A percentile compares a stretch with the other conserved stretches of the same genome.
Evolutionary conservation across 257 asterid species (phyloP).

Genomic region (Penstemon newberryi): DNA sequence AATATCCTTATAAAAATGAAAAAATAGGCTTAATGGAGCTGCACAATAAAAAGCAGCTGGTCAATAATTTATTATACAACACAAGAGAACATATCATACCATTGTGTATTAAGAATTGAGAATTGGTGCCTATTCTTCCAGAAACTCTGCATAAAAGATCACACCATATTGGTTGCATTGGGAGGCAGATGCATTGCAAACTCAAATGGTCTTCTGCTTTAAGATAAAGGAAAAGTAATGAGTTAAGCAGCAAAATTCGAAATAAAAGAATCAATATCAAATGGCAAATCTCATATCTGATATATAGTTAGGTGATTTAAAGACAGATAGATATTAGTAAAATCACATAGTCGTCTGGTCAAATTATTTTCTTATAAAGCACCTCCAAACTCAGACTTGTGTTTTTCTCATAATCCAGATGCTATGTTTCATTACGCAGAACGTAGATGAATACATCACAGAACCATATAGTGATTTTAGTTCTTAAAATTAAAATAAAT

Average conservation of each 20-base stretch:
- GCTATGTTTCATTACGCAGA: conserved; percentile 8
- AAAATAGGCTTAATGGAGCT: conserved; percentile 8
- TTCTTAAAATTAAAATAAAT: no score
- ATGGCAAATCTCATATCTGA: neutral
- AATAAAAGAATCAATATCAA: neutral
- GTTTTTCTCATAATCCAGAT: neutral
- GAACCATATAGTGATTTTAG: neutral
- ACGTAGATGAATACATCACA: neutral
- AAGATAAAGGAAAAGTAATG: neutral
- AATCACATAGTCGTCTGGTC: neutral
- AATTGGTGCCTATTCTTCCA: conserved; percentile 10
- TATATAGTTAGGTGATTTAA: neutral
- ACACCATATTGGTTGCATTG: neutral
- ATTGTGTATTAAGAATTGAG: neutral
- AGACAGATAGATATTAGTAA: neutral
- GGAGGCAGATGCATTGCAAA: neutral
- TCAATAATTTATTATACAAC: conserved; percentile 27
- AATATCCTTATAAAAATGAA: neutral
- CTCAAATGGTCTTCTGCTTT: neutral
- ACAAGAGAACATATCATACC: conserved; percentile 13
- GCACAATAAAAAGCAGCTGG: conserved; percentile 3
- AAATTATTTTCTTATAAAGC: neutral
- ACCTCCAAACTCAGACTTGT: neutral
- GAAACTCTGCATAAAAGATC: conserved; percentile 24
- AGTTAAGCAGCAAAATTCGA: neutral